These are phyloP conservation scores for Periconia sp. DNA, from an alignment of 2,329 filamentous ascomycete species.

Conservation along the genomic window DNA sequence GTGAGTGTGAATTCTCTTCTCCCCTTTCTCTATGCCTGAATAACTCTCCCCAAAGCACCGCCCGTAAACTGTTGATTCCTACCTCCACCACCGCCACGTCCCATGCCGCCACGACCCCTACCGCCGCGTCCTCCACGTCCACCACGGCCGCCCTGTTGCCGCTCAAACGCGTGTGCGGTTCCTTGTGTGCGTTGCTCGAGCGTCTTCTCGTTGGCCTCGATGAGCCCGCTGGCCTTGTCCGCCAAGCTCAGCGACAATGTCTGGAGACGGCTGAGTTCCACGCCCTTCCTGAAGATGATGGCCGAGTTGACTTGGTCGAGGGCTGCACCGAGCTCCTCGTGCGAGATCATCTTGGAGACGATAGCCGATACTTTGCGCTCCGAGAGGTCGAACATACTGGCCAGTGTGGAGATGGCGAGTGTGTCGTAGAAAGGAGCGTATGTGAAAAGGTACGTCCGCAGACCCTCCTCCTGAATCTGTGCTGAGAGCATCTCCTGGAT, in stretches of 20 bases:
- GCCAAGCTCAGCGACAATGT: conserved; percentile 90
- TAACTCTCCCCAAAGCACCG: conserved; percentile 68
- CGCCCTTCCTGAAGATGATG: conserved; percentile 99
- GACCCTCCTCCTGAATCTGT: conserved; percentile 98
- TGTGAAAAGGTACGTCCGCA: conserved; percentile 97
- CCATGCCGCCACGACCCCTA: conserved; percentile 61
- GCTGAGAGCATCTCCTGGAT: conserved; percentile 97
- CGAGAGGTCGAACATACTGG: conserved; percentile 93
- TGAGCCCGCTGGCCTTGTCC: conserved; percentile 94
- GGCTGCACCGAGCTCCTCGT: conserved; percentile 94
- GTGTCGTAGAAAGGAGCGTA: conserved; percentile 99
- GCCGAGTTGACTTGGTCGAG: conserved; percentile 97
- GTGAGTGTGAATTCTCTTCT: background rate
- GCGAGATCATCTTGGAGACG: conserved; percentile 98
- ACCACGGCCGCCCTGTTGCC: conserved; percentile 74
- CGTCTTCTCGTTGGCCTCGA: conserved; percentile 96
- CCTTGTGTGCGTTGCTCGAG: conserved; percentile 96
- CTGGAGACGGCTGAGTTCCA: conserved; percentile 94
- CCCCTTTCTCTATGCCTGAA: conserved; percentile 44
- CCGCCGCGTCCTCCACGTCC: conserved; percentile 60
- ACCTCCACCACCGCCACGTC: conserved; percentile 62
- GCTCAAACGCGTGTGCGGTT: conserved; percentile 91
- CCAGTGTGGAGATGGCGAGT: conserved; percentile 79
- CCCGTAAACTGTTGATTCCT: conserved; percentile 80
- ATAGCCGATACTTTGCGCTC: conserved; percentile 90